phyloP scores from a whole-genome alignment of 2,329 filamentous ascomycete genomes.

The Reticulascus tulasneorum region DNA sequence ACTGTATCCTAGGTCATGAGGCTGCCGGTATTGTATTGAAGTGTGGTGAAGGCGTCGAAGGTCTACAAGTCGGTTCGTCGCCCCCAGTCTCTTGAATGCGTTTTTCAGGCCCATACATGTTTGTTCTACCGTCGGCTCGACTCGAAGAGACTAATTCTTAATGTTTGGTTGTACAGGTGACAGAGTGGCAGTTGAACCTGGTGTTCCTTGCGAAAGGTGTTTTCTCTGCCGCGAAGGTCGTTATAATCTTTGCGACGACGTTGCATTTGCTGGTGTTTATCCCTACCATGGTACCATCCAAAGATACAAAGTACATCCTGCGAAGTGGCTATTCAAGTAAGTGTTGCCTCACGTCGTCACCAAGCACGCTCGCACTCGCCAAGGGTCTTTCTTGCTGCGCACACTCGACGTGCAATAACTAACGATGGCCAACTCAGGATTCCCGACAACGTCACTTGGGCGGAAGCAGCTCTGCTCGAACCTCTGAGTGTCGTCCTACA shows the following conservation, averaged over 20 bases:
- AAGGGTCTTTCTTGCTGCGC: too few relatives aligned
- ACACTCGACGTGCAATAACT: too few relatives aligned
- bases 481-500: slow-evolving; percentile 61
- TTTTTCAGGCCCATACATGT: too few relatives aligned
- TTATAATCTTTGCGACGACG: slow-evolving; percentile 61
- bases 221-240: slow-evolving; percentile 56
- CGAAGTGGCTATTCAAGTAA: slow-evolving; percentile 53
- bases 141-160: slow-evolving; percentile 2
- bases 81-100: too few relatives aligned
- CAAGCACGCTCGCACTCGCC: too few relatives aligned
- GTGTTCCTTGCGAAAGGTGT: slow-evolving; percentile 58
- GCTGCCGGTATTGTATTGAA: slow-evolving; percentile 57
- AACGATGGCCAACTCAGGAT: slow-evolving; percentile 28
- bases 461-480: slow-evolving; percentile 60
- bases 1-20: slow-evolving; percentile 65
- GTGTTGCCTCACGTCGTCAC: too few relatives aligned
- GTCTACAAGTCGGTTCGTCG: slow-evolving; percentile 45
- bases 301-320: slow-evolving; percentile 58
- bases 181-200: slow-evolving; percentile 63
- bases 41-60: slow-evolving; percentile 50
- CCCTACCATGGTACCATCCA: slow-evolving; percentile 59
- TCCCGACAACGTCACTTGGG: slow-evolving; percentile 51
- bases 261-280: slow-evolving; percentile 58
- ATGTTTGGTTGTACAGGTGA: slow-evolving; percentile 46
- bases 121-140: not conserved